Evolutionary conservation across 768 basidiomycete species (phyloP).

Genomic region (Psilocybe subaeruginosa): DNA sequence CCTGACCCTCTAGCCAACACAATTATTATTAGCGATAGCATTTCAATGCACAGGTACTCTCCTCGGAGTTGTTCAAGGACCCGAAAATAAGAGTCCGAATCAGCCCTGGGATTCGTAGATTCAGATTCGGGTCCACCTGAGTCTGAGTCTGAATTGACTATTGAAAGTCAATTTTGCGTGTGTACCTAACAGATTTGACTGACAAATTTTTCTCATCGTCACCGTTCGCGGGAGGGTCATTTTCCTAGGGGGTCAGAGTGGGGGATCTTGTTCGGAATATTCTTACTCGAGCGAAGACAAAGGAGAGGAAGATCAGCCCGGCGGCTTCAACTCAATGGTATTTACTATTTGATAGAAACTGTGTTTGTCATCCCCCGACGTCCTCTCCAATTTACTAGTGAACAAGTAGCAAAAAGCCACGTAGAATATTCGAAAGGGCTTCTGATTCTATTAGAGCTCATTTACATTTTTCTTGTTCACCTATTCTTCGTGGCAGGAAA

Average conservation of each 20-base stretch:
- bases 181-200: not conserved
- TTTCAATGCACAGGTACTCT: not conserved
- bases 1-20: not conserved
- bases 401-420: not conserved
- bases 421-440: not conserved
- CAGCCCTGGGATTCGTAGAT: constrained; percentile 4
- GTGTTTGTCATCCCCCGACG: constrained; percentile 16
- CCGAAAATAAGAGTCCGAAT: constrained; percentile 12
- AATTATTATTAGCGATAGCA: not conserved
- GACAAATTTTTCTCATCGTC: not conserved
- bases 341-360: not conserved
- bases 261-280: constrained; percentile 14
- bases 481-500: not conserved
- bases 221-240: constrained; percentile 10
- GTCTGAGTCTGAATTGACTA: not conserved
- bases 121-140: not conserved
- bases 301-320: constrained; percentile 8
- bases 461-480: not conserved
- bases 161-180: not conserved
- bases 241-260: not conserved
- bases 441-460: constrained; percentile 7
- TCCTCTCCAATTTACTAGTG: not conserved
- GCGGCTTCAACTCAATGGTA: constrained; percentile 11
- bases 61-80: constrained; percentile 8
- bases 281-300: not conserved